Evolutionary conservation across 1,139 yeast genomes (phyloP), one percentile per base, ranked within the genome.

Genomic region (Hemisphaericaspora subhashii): DNA sequence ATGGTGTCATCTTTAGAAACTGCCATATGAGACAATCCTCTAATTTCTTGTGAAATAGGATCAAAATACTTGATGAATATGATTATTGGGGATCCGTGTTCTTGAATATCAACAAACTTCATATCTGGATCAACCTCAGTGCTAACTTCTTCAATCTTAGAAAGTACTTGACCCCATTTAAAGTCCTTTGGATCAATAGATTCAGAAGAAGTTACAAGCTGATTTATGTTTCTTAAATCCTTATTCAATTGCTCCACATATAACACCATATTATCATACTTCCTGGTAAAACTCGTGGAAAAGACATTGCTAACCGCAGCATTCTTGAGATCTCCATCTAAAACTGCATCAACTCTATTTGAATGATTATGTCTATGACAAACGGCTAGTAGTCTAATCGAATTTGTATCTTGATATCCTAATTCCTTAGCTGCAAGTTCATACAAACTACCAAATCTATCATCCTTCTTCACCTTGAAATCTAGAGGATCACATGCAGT

Each of bases 21-120:
- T 22, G 74, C 64, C n/a, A 73, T 62, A 51, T 86, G 86, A 0
- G 87, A 75, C 16, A 86, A 62, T 0, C 95, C 95, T 13, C 61
- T 60, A 11, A 86, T 57, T 6, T 70, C 60, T 54, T 83, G 86
- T 0, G 64, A 53, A 3, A 60, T 55, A 1, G 73, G 73, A 53
- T 88, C 90, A 62, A 85, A 89, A 47, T 73, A 72, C 56, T 90
- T 90, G 41, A 89, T 54, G 50, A 88, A 84, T 1, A 89, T 50
- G 16, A 82, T 53, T 23, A 75, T 64, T 42, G 72, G 66, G 15
- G 64, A 53, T 0, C 74, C 61, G 27, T 62, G 64, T 21, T 62
- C 65, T 33, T 41, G 47, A 12, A 53, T 52, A 29, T 53, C 47
- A 16, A 46, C 45, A 38, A 58, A 58, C 13, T 52, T 42, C 35